Percentiles rank a stretch among this genome's conserved stretches.
Conservation (phyloP, 2,329 filamentous ascomycete species). For the Verticillium nubilum region DNA sequence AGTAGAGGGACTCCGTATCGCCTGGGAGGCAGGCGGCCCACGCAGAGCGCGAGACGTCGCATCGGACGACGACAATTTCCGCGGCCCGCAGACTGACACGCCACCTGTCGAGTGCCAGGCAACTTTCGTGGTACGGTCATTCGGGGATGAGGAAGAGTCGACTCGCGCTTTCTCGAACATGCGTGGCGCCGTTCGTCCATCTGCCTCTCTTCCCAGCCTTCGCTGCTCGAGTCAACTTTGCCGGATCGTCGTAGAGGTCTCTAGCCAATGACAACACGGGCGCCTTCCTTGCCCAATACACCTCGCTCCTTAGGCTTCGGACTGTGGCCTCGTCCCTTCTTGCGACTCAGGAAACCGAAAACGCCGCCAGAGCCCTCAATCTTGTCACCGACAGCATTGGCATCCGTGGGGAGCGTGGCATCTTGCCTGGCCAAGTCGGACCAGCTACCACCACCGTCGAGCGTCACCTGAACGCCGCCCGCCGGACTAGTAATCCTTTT, state of each 20-base stretch:
- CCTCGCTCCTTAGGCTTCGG: constrained; percentile 93
- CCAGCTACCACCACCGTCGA: constrained; percentile 88
- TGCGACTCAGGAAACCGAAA: constrained; percentile 83
- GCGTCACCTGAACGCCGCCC: constrained; percentile 84
- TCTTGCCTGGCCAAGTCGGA: constrained; percentile 84
- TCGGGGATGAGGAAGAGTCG: background rate
- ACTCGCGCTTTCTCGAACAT: background rate
- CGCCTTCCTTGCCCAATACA: constrained; percentile 91
- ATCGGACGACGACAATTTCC: background rate
- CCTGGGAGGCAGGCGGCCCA: background rate
- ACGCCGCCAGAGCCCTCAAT: constrained; percentile 66
- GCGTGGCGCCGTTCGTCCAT: background rate
- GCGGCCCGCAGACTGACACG: background rate
- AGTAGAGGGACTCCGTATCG: background rate
- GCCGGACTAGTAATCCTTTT: constrained; percentile 70
- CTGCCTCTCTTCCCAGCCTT: background rate
- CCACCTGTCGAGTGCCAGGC: background rate
- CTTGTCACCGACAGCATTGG: constrained; percentile 49
- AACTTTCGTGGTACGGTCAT: background rate
- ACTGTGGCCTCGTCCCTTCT: constrained; percentile 84
- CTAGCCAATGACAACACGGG: constrained; percentile 71
- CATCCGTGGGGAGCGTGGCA: constrained; percentile 65
- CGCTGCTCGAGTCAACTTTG: background rate
- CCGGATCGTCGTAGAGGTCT: background rate
- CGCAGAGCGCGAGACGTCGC: background rate